These are phyloP conservation scores for Podila horticola DNA, from an alignment of 192 early-diverging fungal species.

Conservation along the genomic window DNA sequence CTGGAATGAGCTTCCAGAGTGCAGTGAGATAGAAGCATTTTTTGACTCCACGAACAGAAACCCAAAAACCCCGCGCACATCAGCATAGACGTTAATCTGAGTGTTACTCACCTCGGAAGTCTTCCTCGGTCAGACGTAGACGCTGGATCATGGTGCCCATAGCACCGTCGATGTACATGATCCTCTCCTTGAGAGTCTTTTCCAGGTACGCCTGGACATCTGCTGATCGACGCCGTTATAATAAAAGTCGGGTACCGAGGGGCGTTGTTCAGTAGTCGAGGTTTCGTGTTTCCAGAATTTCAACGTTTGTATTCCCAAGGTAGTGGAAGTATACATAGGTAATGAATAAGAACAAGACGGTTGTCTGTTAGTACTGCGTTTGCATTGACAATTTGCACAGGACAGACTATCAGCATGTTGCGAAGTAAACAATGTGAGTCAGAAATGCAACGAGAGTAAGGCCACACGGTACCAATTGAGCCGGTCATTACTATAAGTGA, in stretches of 20 bases:
- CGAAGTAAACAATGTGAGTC: not conserved
- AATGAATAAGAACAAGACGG: no score
- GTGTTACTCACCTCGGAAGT: slow-evolving; percentile 75
- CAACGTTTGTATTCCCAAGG: no score
- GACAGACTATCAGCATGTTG: not conserved
- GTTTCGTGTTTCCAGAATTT: no score
- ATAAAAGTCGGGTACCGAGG: not conserved
- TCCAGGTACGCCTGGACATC: slow-evolving; percentile 76
- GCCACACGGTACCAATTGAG: slow-evolving; percentile 1
- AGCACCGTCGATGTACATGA: slow-evolving; percentile 98
- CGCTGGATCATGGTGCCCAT: slow-evolving; percentile 96
- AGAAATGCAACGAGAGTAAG: not conserved
- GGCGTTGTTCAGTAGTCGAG: not conserved
- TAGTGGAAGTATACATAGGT: no score
- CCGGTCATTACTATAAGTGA: slow-evolving; percentile 11
- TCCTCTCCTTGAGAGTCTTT: slow-evolving; percentile 79
- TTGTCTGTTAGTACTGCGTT: no score
- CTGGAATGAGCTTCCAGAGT: not conserved
- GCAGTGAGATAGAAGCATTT: slow-evolving; percentile 2
- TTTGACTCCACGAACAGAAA: no score
- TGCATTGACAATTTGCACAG: not conserved
- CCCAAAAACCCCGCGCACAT: no score
- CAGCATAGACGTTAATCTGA: no score
- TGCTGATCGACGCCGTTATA: not conserved
- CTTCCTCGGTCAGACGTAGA: slow-evolving; percentile 80